These are phyloP conservation scores for Candida dajiaensis DNA, from an alignment of 805 yeast genomes.

Conservation along the genomic window DNA sequence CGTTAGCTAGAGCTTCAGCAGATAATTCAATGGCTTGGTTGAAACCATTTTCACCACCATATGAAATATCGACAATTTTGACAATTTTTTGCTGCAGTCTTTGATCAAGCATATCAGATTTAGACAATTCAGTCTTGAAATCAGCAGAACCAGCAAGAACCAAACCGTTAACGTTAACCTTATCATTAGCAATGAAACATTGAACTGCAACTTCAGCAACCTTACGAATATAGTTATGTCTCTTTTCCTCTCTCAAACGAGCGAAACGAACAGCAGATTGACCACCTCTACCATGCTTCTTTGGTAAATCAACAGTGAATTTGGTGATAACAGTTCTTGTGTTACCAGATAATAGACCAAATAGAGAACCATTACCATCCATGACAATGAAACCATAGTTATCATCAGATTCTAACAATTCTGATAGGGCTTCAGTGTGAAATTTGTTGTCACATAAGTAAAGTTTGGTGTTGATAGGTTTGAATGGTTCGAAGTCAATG, in stretches of 20 bases:
- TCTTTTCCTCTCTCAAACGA: slow-evolving; percentile 96
- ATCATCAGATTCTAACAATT: slow-evolving; percentile 91
- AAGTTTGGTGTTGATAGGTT: slow-evolving; percentile 95
- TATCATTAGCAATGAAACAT: slow-evolving; percentile 91
- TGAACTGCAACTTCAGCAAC: slow-evolving; percentile 98
- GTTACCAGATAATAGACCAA: slow-evolving; percentile 94
- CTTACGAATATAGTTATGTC: slow-evolving; percentile 97
- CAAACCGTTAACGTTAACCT: slow-evolving; percentile 89
- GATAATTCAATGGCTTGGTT: slow-evolving; percentile 98
- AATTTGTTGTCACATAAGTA: slow-evolving; percentile 97
- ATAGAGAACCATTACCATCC: slow-evolving; percentile 99
- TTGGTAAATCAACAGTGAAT: slow-evolving; percentile 95
- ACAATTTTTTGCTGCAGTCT: slow-evolving; percentile 85
- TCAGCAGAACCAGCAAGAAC: slow-evolving; percentile 99
- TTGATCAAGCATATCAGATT: slow-evolving; percentile 87
- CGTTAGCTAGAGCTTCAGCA: slow-evolving; percentile 95
- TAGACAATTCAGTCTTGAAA: slow-evolving; percentile 90
- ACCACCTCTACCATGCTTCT: slow-evolving; percentile 99
- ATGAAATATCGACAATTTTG: slow-evolving; percentile 92
- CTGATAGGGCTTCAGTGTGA: slow-evolving; percentile 95
- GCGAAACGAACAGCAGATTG: slow-evolving; percentile 99
- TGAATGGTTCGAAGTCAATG: slow-evolving; percentile 97
- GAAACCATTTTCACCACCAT: slow-evolving; percentile 99
- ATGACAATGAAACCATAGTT: slow-evolving; percentile 95
- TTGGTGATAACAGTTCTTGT: slow-evolving; percentile 94